Evolutionary conservation across 176 grass and related monocot species (phyloP).

Genomic region (Puccinellia tenuiflora): DNA sequence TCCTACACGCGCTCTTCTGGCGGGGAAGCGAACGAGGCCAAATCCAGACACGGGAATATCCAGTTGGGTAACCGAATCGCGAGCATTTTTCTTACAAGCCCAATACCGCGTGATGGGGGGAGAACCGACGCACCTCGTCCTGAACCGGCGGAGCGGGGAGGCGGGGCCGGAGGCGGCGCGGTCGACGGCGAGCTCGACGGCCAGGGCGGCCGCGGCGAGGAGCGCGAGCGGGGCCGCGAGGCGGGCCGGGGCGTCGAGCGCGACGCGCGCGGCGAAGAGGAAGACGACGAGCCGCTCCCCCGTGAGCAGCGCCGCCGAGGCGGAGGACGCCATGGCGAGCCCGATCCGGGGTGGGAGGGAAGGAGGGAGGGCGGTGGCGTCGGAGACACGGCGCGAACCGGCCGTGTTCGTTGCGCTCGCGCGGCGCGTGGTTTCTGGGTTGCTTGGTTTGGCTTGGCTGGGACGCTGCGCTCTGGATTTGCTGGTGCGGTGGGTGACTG

Average conservation of each 20-base stretch:
- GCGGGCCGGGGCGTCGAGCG: conserved; percentile 43
- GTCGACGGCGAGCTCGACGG: conserved; percentile 69
- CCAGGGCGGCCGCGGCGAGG: conserved; percentile 44
- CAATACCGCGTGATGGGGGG: not conserved
- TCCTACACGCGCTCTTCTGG: too few relatives aligned
- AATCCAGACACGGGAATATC: too few relatives aligned
- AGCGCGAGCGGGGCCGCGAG: conserved; percentile 46
- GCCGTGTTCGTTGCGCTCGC: not conserved
- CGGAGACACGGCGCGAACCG: conserved; percentile 2
- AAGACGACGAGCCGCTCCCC: conserved; percentile 82
- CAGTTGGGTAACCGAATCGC: too few relatives aligned
- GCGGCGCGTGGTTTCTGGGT: not conserved
- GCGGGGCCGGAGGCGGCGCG: not conserved
- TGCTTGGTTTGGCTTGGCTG: not conserved
- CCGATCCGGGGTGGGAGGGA: not conserved
- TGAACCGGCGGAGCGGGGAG: conserved; percentile 46
- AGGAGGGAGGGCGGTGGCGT: not conserved
- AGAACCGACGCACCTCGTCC: conserved; percentile 36
- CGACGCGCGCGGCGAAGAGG: conserved; percentile 74
- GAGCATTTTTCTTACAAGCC: not conserved
- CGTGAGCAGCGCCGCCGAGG: conserved; percentile 25
- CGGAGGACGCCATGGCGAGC: not conserved
- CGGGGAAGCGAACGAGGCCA: too few relatives aligned
- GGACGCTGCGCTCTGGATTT: too few relatives aligned
- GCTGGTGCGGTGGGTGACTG: not conserved